Base-by-base conservation (phyloP, 768 basidiomycete species). In the Serpula lacrymans region DNA sequence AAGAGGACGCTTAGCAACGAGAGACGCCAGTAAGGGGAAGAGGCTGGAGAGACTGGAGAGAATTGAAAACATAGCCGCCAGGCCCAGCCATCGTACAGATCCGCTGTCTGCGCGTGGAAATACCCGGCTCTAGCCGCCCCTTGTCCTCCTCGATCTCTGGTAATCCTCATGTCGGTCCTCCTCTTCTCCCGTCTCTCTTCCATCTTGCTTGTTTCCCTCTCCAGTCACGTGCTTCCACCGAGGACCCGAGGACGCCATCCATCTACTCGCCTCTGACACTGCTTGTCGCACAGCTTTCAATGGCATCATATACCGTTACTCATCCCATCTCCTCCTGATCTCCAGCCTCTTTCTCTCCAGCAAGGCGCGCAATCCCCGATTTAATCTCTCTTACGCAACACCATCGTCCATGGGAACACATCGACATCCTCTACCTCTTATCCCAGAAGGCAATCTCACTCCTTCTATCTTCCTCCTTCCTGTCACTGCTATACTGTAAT, bases 61-160 rank as follows among this genome's bases (percentile, higher is more conserved):
- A 33, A 14, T n/a, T n/a, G n/a, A 33, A 18, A 33, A 18, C 55
- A 59, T 51, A 57, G 58, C 54, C 33, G 25, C 36, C 21, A 31
- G 40, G 41, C 31, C 44, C 44, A 42, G 41, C 27, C 18, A n/a
- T n/a, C n/a, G n/a, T n/a, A 21, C 27, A 46, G 45, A 43, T 46
- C 45, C 45, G 45, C 23, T 43, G 42, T 46, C 26, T 36, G 26
- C 42, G 45, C 42, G 43, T 11, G 23, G 30, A 43, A n/a, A n/a
- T n/a, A n/a, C n/a, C 10, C 45, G 45, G 45, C 6, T 6, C 33
- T 43, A 36, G 34, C 41, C 45, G 32, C 41, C 24, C 32, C 13
- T 33, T 31, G 13, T 37, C 14, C 21, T 10, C 14, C 27, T 40
- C 23, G 26, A 24, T 28, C 24, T 27, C 28, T 37, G n/a, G n/a